Evolutionary conservation across 306 rosid species (phyloP).

Genomic region (apple (Malus domestica)): ASM211411v1 NC_041803.1:16403501-16404000

Average conservation of each 20-base stretch:
- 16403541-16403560: conserved; percentile 85
- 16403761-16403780: conserved; percentile 20
- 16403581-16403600: conserved; percentile 78
- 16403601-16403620: conserved; percentile 72
- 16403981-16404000: not conserved
- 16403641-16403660: conserved; percentile 95
- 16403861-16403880: conserved; percentile 82
- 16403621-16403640: conserved; percentile 96
- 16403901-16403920: conserved; percentile 17
- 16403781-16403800: conserved; percentile 95
- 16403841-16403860: conserved; percentile 87
- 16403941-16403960: not conserved
- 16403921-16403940: not conserved
- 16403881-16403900: conserved; percentile 79
- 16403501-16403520: not conserved
- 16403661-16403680: conserved; percentile 41
- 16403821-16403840: conserved; percentile 94
- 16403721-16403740: not conserved
- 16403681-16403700: not conserved
- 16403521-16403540: not conserved
- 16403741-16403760: not conserved
- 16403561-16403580: conserved; percentile 97
- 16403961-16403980: not conserved
- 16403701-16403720: not conserved
- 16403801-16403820: conserved; percentile 81